Evolutionary conservation across 2,329 filamentous ascomycete genomes (phyloP).

Genomic region (Fusarium goolgardi): DNA sequence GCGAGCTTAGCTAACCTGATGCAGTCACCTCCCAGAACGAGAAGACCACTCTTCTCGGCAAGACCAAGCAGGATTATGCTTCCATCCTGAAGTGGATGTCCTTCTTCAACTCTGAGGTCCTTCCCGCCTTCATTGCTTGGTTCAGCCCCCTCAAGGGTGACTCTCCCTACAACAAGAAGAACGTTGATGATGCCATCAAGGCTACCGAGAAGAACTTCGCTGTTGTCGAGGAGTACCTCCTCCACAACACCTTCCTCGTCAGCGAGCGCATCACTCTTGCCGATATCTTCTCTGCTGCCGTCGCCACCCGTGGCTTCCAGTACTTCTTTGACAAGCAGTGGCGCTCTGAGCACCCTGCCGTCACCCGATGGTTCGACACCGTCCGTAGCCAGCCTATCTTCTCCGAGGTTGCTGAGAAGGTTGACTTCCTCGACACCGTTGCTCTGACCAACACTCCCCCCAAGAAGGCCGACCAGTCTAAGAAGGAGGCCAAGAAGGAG

Average conservation of each 20-base stretch:
- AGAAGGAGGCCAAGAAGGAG: constrained; percentile 70
- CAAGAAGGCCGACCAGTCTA: constrained; percentile 82
- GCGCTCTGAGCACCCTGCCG: constrained; percentile 84
- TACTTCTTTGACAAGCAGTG: constrained; percentile 94
- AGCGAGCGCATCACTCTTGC: constrained; percentile 97
- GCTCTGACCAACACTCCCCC: constrained; percentile 74
- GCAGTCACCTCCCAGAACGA: constrained; percentile 98
- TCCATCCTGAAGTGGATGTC: constrained; percentile 99
- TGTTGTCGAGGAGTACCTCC: constrained; percentile 87
- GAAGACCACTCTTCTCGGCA: constrained; percentile 98
- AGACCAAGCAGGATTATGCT: constrained; percentile 99
- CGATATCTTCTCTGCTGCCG: constrained; percentile 84
- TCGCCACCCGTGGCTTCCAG: constrained; percentile 89
- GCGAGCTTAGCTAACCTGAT: constrained; percentile 50
- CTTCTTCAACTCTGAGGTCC: constrained; percentile 90
- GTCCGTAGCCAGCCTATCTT: constrained; percentile 93
- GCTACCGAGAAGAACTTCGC: constrained; percentile 73
- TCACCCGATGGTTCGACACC: constrained; percentile 94
- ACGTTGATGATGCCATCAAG: constrained; percentile 83
- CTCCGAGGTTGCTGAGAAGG: constrained; percentile 79
- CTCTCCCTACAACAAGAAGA: constrained; percentile 97
- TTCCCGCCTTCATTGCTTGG: constrained; percentile 79
- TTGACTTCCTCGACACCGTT: constrained; percentile 84
- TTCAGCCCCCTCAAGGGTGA: constrained; percentile 86
- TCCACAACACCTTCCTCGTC: constrained; percentile 95